Percentiles rank a stretch among this genome's conserved stretches.
phyloP scores from a whole-genome alignment of 768 basidiomycete genomes.

The Amanita polypyramis region DNA sequence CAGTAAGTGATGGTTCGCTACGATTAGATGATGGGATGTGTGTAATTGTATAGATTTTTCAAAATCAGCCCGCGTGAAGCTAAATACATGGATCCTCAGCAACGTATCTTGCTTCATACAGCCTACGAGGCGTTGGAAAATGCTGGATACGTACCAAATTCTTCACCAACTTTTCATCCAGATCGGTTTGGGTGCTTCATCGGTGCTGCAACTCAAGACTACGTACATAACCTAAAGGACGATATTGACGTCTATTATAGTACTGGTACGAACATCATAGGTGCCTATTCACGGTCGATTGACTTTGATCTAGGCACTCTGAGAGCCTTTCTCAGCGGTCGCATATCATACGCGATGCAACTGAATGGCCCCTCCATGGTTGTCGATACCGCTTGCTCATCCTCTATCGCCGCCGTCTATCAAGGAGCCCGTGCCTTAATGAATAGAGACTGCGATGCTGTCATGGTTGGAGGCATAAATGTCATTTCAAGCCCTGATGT shows the following conservation, averaged over 20 bases:
- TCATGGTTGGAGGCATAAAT: slow-evolving; percentile 70
- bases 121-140: slow-evolving; percentile 62
- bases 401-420: slow-evolving; percentile 57
- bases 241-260: slow-evolving; percentile 63
- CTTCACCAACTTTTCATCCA: slow-evolving; percentile 38
- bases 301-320: slow-evolving; percentile 40
- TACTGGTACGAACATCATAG: slow-evolving; percentile 35
- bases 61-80: slow-evolving; percentile 68
- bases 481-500: slow-evolving; percentile 64
- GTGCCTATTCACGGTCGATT: not conserved
- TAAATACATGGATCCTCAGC: slow-evolving; percentile 68
- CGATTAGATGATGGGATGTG: not conserved
- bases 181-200: slow-evolving; percentile 55
- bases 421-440: slow-evolving; percentile 58
- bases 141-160: slow-evolving; percentile 57
- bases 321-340: slow-evolving; percentile 58
- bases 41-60: slow-evolving; percentile 37
- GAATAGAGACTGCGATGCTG: slow-evolving; percentile 54
- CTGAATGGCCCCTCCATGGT: slow-evolving; percentile 64
- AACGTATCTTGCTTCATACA: slow-evolving; percentile 54
- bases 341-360: slow-evolving; percentile 59
- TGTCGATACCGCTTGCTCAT: slow-evolving; percentile 69
- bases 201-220: slow-evolving; percentile 64
- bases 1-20: slow-evolving; percentile 15
- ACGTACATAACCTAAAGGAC: slow-evolving; percentile 50